Evolutionary conservation across 257 asterid species (phyloP).

Genomic region (Lycium barbarum): DNA sequence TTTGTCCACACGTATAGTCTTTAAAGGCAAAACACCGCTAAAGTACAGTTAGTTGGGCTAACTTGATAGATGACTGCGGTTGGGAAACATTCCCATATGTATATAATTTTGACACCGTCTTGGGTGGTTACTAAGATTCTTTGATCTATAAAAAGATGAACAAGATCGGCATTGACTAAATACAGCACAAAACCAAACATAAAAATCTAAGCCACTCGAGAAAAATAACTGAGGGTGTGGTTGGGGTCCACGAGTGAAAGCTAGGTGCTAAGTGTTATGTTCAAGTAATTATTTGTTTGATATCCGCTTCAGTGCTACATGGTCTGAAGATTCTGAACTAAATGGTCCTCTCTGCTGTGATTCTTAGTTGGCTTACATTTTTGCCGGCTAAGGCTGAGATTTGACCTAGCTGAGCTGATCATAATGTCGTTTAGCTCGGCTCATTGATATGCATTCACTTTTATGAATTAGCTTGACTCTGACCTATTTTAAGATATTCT

Average conservation of each 20-base stretch:
- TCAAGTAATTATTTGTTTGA: conserved; percentile 17
- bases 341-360: conserved; percentile 6
- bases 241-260: not conserved
- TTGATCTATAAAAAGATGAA: not conserved
- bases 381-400: not conserved
- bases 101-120: not conserved
- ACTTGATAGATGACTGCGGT: not conserved
- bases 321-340: not conserved
- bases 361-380: not conserved
- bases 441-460: not conserved
- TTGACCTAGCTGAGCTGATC: not conserved
- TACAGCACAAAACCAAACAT: not conserved
- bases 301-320: not conserved
- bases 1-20: not conserved
- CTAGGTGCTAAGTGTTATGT: not conserved
- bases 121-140: not conserved
- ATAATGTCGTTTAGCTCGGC: not conserved
- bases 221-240: not conserved
- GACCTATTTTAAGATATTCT: not conserved
- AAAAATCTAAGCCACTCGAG: not conserved
- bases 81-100: not conserved
- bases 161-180: not conserved
- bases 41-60: not conserved
- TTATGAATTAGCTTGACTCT: not conserved
- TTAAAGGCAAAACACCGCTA: not conserved